These are phyloP conservation scores for Eruca vesicaria DNA, from an alignment of 441 rosid genomes.

Conservation along the genomic window DNA sequence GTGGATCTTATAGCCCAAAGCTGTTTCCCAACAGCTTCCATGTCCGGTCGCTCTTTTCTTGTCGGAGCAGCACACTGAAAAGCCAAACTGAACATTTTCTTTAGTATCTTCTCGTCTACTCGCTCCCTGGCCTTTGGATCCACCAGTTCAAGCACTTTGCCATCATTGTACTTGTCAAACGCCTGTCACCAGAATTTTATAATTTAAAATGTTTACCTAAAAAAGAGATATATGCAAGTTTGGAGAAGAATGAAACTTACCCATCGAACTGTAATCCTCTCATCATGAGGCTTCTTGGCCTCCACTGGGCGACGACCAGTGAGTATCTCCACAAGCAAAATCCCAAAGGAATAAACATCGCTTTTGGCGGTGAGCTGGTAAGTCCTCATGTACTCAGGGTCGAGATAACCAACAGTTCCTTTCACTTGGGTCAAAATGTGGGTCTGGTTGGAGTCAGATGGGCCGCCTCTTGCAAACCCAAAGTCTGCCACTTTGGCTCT, in stretches of 20 bases:
- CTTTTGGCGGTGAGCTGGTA: conserved; percentile 86
- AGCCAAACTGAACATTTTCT: conserved; percentile 71
- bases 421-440: conserved; percentile 85
- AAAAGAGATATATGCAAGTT: neutral
- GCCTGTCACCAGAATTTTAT: conserved; percentile 48
- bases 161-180: conserved; percentile 63
- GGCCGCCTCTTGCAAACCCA: conserved; percentile 85
- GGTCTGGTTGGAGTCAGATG: conserved; percentile 63
- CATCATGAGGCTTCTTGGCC: conserved; percentile 47
- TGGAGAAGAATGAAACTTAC: conserved; percentile 38
- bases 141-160: conserved; percentile 50
- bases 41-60: conserved; percentile 73
- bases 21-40: conserved; percentile 78
- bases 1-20: conserved; percentile 87
- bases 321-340: conserved; percentile 83
- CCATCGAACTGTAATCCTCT: conserved; percentile 84
- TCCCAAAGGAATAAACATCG: conserved; percentile 90
- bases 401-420: conserved; percentile 96
- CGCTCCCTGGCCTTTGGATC: conserved; percentile 66
- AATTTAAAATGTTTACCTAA: neutral
- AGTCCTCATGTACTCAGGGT: conserved; percentile 95
- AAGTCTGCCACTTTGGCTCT: conserved; percentile 96
- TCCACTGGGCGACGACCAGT: conserved; percentile 95
- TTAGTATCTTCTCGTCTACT: conserved; percentile 47
- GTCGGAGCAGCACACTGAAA: conserved; percentile 86